Percentiles rank a stretch among this genome's conserved stretches.
Evolutionary conservation across 192 early-diverging fungal genomes (phyloP).

Genomic region (Radiomyces spectabilis): DNA sequence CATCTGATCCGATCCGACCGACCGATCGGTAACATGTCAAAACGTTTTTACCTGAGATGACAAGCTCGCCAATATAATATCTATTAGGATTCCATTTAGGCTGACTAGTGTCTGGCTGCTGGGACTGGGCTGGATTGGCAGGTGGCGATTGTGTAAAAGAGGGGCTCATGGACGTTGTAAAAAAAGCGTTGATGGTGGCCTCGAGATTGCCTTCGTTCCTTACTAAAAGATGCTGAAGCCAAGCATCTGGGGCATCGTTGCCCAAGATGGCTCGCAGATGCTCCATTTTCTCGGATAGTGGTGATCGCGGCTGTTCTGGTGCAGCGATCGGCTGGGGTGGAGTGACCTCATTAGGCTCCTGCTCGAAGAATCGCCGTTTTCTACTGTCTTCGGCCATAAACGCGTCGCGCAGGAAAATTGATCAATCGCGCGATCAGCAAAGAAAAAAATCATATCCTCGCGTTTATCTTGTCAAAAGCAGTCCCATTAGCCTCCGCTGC

Average conservation of each 20-base stretch:
- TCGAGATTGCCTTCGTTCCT: conserved; percentile 31
- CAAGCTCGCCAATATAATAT: conserved; percentile 18
- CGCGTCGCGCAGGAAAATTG: too few relatives aligned
- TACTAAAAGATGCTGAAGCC: background rate
- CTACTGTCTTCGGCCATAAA: too few relatives aligned
- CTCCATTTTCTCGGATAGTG: background rate
- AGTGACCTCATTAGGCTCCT: too few relatives aligned
- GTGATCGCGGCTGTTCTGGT: too few relatives aligned
- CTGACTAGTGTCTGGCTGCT: background rate
- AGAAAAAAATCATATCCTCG: too few relatives aligned
- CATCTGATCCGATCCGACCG: conserved; percentile 14
- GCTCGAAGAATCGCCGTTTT: too few relatives aligned
- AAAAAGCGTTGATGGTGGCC: conserved; percentile 33
- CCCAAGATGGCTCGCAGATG: background rate
- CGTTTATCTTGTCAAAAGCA: too few relatives aligned
- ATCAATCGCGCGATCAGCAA: too few relatives aligned
- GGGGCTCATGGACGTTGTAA: conserved; percentile 19
- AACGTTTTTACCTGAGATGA: conserved; percentile 1
- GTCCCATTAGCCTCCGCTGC: too few relatives aligned
- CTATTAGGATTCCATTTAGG: background rate
- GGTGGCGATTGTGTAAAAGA: too few relatives aligned
- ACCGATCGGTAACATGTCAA: background rate
- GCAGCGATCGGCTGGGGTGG: too few relatives aligned
- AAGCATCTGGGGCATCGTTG: background rate
- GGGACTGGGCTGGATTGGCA: background rate